Conservation (phyloP, 805 yeast genomes). For the Kuraishia hungarica region DNA sequence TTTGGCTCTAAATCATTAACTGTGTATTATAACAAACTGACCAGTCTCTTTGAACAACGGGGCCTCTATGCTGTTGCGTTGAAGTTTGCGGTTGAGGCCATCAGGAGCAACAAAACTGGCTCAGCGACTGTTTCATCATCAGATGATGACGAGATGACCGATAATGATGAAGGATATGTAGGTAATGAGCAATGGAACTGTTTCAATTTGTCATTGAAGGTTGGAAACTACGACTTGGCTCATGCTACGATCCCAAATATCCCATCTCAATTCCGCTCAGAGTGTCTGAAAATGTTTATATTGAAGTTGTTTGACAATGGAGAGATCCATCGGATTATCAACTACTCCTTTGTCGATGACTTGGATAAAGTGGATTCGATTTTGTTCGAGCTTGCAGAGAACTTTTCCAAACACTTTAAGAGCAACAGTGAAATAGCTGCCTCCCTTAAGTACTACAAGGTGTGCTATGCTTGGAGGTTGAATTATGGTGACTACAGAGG, state of each 20-base stretch:
- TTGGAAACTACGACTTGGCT: constrained; percentile 20
- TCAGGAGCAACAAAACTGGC: constrained; percentile 7
- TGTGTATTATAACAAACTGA: constrained; percentile 28
- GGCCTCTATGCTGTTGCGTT: constrained; percentile 24
- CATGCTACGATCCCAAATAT: constrained; percentile 19
- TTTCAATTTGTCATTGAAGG: constrained; percentile 21
- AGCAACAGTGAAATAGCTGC: constrained; percentile 18
- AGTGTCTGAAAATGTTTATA: constrained; percentile 25
- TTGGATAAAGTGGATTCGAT: constrained; percentile 32
- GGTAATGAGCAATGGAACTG: constrained; percentile 7
- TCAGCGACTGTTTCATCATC: background rate
- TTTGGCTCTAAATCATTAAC: constrained; percentile 20
- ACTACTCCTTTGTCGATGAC: constrained; percentile 35
- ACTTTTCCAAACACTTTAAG: constrained; percentile 7
- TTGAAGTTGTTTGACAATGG: constrained; percentile 29
- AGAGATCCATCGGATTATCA: constrained; percentile 27
- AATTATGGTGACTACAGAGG: constrained; percentile 43
- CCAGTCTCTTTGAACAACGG: constrained; percentile 26
- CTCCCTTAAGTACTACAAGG: constrained; percentile 35
- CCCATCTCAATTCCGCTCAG: constrained; percentile 13
- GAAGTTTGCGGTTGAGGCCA: constrained; percentile 18
- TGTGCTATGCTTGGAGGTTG: constrained; percentile 42
- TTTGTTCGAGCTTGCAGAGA: constrained; percentile 23
- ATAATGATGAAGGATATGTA: constrained; percentile 12
- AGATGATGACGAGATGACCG: constrained; percentile 8